Evolutionary conservation across 129 eudicot genomes (phyloP).

Genomic region (Flaveria trinervia): DNA sequence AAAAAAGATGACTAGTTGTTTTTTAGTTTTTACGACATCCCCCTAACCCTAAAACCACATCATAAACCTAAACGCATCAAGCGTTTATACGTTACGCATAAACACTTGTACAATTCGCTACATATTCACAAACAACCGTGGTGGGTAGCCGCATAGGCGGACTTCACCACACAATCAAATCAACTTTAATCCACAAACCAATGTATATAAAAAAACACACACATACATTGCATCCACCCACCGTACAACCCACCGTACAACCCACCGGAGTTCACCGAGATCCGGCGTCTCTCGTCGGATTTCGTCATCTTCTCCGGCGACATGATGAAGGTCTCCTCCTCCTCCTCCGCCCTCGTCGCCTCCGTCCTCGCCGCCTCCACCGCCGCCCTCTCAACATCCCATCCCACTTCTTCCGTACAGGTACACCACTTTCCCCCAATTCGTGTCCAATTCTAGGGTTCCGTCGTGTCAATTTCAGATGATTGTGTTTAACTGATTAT

Average conservation of each 20-base stretch:
- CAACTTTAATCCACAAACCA: conserved; percentile 1
- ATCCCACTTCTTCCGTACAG: conserved; percentile 27
- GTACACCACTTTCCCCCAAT: conserved; percentile 20
- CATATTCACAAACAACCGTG: neutral
- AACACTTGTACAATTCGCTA: neutral
- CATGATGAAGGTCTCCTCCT: conserved; percentile 46
- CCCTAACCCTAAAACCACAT: no score
- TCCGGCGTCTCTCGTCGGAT: conserved; percentile 63
- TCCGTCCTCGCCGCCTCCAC: conserved; percentile 55
- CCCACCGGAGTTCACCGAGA: conserved; percentile 38
- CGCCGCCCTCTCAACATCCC: conserved; percentile 41
- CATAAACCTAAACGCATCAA: no score
- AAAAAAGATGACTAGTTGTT: no score
- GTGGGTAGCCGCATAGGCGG: conserved; percentile 36
- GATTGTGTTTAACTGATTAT: neutral
- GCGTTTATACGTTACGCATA: neutral
- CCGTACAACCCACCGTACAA: neutral
- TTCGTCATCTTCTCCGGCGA: conserved; percentile 31
- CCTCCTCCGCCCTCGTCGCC: conserved; percentile 41
- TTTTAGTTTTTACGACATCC: no score
- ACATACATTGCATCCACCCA: neutral
- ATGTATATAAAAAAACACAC: neutral
- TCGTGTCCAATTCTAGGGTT: neutral
- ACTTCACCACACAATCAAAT: conserved; percentile 26
- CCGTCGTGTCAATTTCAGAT: neutral